Base-by-base conservation (phyloP, 768 basidiomycete genomes). In the Lentinula lateritia region DNA sequence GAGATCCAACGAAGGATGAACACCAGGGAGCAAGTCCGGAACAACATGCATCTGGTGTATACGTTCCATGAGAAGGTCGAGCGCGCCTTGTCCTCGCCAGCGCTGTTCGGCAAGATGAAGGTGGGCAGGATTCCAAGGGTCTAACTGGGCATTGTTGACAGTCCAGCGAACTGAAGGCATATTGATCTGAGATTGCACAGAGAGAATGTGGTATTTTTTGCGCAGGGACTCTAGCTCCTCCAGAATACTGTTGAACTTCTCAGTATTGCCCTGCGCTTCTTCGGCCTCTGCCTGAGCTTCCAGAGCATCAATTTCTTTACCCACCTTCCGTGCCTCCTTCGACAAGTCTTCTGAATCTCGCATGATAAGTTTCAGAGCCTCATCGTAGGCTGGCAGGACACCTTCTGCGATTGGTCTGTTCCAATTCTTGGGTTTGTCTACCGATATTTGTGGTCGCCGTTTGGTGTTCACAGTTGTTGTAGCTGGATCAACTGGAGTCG, bases 51-150 rank as follows among this genome's bases (percentile, higher is more conserved):
- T 93, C 75, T 95, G 92, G 66, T 93, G 81, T 50, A 98, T 69
- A 69, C 95, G 89, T 70, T 97, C 92, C 93, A 97, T 97, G 90
- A 95, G 69, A 35, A 94, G 76, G 70, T 97, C 95, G 39, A 98
- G 77, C 34, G 81, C 81, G 2, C 94, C 95, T 48, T 92, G 85
- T 56, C 87, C 87, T 61, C 92, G 80, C 96, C 94, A 98, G 66
- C 82, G 80, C 66, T 90, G 84, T 72, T 96, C 93, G 4, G 88
- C 74, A 35, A 98, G 76, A 69, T 92, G 85, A n/a, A 93, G 81
- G 68, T 92, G 88, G 0, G 86, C 83, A 0, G 83, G 78, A 61
- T 81, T 83, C n/a, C 73, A 76, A 84, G 89, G 81, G 71, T 92
- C 84, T 66, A 79, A 88, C 80, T 88, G 81, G n/a, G 88, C 89